These are phyloP conservation scores for Babesia gibsoni DNA, from an alignment of 169 alveolate genomes.

Conservation along the genomic window DNA sequence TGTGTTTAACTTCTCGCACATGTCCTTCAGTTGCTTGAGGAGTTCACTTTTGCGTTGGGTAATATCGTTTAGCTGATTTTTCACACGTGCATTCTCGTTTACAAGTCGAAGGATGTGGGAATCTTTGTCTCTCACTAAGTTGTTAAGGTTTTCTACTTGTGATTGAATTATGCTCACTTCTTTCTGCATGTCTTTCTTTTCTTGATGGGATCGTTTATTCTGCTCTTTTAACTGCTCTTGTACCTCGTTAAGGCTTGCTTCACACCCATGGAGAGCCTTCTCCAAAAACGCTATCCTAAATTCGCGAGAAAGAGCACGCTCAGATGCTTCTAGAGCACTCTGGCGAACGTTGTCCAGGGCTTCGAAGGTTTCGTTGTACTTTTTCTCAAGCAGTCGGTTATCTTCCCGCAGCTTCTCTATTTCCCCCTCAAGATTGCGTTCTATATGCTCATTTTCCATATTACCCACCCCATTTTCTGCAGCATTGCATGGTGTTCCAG, in stretches of 20 bases:
- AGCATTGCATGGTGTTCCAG: background rate
- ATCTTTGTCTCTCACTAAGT: slow-evolving; percentile 43
- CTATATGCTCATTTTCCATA: background rate
- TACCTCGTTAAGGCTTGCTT: slow-evolving; percentile 19
- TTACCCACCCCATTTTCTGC: slow-evolving; percentile 1
- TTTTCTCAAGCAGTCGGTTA: slow-evolving; percentile 33
- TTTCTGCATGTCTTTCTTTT: slow-evolving; percentile 15
- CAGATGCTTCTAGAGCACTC: slow-evolving; percentile 48
- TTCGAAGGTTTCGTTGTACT: slow-evolving; percentile 58
- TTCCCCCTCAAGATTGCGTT: background rate
- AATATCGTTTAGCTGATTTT: slow-evolving; percentile 15
- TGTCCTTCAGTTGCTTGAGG: slow-evolving; percentile 39
- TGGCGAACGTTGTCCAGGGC: slow-evolving; percentile 51
- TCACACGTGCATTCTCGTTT: slow-evolving; percentile 1
- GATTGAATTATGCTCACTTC: slow-evolving; percentile 35
- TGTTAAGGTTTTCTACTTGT: slow-evolving; percentile 41
- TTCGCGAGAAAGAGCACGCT: slow-evolving; percentile 32
- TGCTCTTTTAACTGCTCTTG: slow-evolving; percentile 8
- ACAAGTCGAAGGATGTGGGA: slow-evolving; percentile 16
- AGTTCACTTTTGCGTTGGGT: slow-evolving; percentile 40
- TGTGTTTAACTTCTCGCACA: slow-evolving; percentile 46
- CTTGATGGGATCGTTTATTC: background rate
- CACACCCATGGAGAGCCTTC: slow-evolving; percentile 61
- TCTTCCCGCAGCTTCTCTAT: slow-evolving; percentile 11
- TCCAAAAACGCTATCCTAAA: slow-evolving; percentile 55